Percentiles rank a stretch among this genome's conserved stretches.
Conservation (phyloP, 768 basidiomycete genomes). For the Termitomyces sp. region DNA sequence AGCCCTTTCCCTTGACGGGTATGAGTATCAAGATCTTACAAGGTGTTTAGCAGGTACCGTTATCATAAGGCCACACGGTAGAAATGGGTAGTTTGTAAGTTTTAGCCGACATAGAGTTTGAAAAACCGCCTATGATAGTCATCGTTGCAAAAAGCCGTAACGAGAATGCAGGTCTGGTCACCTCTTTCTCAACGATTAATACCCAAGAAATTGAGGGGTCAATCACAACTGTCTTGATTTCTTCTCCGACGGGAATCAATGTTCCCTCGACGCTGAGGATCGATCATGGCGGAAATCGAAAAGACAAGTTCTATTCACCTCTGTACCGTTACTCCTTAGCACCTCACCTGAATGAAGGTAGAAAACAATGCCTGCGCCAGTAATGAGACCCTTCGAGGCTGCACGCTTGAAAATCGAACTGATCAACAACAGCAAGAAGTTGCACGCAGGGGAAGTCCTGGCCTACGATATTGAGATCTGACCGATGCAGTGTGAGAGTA, state of each 20-base stretch:
- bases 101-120: conserved; percentile 69
- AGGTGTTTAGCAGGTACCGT: conserved; percentile 46
- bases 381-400: conserved; percentile 84
- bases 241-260: conserved; percentile 75
- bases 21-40: background rate
- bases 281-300: background rate
- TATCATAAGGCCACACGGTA: conserved; percentile 67
- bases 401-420: conserved; percentile 56
- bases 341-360: conserved; percentile 52
- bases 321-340: conserved; percentile 50
- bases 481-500: conserved; percentile 67
- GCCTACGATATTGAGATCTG: conserved; percentile 76
- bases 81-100: conserved; percentile 43
- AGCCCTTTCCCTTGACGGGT: conserved; percentile 82
- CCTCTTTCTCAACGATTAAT: conserved; percentile 93
- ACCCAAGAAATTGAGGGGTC: conserved; percentile 66
- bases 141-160: background rate
- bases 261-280: conserved; percentile 45
- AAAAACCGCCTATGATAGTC: conserved; percentile 79
- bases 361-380: conserved; percentile 61
- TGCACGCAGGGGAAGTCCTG: background rate
- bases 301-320: conserved; percentile 35
- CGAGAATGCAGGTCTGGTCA: conserved; percentile 21
- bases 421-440: background rate
- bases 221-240: conserved; percentile 60